These are phyloP conservation scores for Coemansia reversa DNA, from an alignment of 192 early-diverging fungal genomes.

Conservation along the genomic window DNA sequence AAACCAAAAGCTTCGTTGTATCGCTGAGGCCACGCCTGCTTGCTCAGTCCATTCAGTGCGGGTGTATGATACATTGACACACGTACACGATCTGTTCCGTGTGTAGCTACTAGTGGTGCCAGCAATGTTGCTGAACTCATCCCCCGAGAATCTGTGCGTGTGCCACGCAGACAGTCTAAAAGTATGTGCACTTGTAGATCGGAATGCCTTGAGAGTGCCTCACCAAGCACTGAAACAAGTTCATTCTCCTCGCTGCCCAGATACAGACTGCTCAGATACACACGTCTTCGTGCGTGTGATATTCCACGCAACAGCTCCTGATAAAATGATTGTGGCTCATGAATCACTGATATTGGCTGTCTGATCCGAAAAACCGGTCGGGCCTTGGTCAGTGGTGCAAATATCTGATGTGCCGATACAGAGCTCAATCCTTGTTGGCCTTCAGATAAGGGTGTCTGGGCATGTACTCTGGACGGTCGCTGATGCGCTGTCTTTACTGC, in stretches of 20 bases:
- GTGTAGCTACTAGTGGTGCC: constrained; percentile 26
- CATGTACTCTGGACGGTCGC: not conserved
- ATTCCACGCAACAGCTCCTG: constrained; percentile 60
- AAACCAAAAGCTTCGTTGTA: constrained; percentile 94
- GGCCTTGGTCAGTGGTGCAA: constrained; percentile 29
- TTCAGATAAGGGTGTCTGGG: not conserved
- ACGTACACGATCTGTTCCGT: constrained; percentile 53
- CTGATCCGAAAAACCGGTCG: constrained; percentile 46
- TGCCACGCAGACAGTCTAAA: constrained; percentile 88
- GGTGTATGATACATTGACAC: constrained; percentile 90
- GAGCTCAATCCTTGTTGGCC: not conserved
- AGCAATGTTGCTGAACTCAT: constrained; percentile 71
- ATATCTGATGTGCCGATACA: constrained; percentile 29
- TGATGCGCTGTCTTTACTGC: not conserved
- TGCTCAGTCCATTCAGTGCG: constrained; percentile 66
- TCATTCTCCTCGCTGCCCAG: constrained; percentile 80
- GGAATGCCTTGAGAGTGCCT: constrained; percentile 56
- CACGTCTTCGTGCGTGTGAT: constrained; percentile 61
- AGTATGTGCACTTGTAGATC: constrained; percentile 69
- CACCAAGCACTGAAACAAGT: constrained; percentile 62
- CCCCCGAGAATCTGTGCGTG: constrained; percentile 54
- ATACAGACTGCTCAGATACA: constrained; percentile 88
- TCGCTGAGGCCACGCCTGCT: constrained; percentile 72
- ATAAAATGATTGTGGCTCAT: constrained; percentile 60
- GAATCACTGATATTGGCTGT: constrained; percentile 49